These are phyloP conservation scores for Trifolium fragiferum DNA, from an alignment of 306 rosid genomes.

Conservation along the genomic window DNA sequence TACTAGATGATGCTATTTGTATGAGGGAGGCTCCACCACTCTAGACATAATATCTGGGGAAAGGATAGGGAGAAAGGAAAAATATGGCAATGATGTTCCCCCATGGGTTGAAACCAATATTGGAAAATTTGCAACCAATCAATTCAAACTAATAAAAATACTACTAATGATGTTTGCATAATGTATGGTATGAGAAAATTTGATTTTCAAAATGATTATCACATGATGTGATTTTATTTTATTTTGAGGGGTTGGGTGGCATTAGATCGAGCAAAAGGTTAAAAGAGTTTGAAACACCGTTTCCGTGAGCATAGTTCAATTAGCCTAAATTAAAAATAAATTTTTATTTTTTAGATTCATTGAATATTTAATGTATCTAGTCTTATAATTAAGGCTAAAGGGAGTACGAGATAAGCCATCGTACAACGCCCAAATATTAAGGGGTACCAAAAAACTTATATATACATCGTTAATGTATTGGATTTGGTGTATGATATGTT, in stretches of 20 bases:
- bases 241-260: background rate
- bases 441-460: too few relatives aligned
- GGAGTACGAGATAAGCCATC: too few relatives aligned
- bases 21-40: conserved; percentile 44
- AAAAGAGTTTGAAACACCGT: too few relatives aligned
- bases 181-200: background rate
- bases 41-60: conserved; percentile 17
- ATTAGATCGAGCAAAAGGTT: too few relatives aligned
- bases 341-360: too few relatives aligned
- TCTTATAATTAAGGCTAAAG: too few relatives aligned
- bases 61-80: background rate
- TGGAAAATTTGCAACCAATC: conserved; percentile 2
- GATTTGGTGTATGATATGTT: too few relatives aligned
- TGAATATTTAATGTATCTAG: too few relatives aligned
- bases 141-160: background rate
- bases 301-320: too few relatives aligned
- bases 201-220: background rate
- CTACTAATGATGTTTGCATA: background rate
- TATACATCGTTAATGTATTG: too few relatives aligned
- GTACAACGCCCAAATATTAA: too few relatives aligned
- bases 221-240: background rate
- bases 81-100: conserved; percentile 25
- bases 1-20: conserved; percentile 16
- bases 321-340: too few relatives aligned
- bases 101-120: background rate